phyloP scores from a whole-genome alignment of 768 basidiomycete species.

The Hypholoma fasciculare region DNA sequence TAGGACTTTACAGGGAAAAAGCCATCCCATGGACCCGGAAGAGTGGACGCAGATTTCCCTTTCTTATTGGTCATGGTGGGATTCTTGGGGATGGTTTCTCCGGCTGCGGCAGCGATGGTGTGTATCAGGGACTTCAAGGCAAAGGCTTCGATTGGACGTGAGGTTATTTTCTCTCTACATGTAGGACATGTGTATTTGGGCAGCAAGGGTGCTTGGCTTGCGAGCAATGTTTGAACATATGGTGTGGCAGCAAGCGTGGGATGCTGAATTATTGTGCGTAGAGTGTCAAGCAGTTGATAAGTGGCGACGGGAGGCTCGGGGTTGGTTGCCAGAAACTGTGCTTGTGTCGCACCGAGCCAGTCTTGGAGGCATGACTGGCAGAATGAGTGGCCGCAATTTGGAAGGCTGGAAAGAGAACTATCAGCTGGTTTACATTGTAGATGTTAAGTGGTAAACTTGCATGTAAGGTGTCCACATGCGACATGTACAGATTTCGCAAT shows the following conservation, averaged over 20 bases:
- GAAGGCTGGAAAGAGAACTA: conserved; percentile 40
- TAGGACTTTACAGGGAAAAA: conserved; percentile 38
- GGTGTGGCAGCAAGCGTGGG: conserved; percentile 25
- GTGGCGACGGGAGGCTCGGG: conserved; percentile 35
- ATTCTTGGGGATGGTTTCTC: conserved; percentile 46
- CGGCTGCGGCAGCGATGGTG: conserved; percentile 46
- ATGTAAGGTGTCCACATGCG: conserved; percentile 69
- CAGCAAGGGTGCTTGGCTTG: conserved; percentile 29
- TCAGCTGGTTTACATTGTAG: not conserved
- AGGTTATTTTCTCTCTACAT: conserved; percentile 52
- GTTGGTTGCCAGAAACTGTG: conserved; percentile 45
- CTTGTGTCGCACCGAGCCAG: conserved; percentile 50
- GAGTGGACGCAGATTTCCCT: conserved; percentile 15
- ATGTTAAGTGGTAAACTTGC: conserved; percentile 36
- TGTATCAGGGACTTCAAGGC: conserved; percentile 57
- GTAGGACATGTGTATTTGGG: conserved; percentile 70
- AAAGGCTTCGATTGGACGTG: conserved; percentile 60
- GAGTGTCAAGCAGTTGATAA: conserved; percentile 9
- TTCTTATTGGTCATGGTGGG: conserved; percentile 19
- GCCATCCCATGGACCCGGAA: conserved; percentile 41
- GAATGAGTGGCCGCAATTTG: conserved; percentile 71
- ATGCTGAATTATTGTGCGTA: conserved; percentile 22
- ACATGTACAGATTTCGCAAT: conserved; percentile 64
- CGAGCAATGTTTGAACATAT: conserved; percentile 9
- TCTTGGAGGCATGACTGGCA: conserved; percentile 62